A percentile compares a stretch with the other conserved stretches of the same genome.
phyloP scores from a whole-genome alignment of 306 rosid genomes.

The Quercus rubra region DNA sequence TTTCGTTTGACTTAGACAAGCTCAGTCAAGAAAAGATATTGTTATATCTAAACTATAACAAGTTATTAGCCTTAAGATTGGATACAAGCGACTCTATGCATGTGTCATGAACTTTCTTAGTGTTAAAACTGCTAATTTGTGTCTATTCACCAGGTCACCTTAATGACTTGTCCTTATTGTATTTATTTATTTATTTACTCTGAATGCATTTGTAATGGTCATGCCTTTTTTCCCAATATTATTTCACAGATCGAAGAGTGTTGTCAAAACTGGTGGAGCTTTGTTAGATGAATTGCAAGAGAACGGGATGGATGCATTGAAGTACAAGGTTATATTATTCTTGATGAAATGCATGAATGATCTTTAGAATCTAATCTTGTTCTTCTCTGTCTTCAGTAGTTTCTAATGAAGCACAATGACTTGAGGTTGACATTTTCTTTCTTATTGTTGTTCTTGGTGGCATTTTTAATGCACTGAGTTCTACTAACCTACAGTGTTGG shows the following conservation, averaged over 20 bases:
- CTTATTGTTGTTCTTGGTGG: neutral
- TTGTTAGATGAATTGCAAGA: slow-evolving; percentile 82
- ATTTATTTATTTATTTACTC: neutral
- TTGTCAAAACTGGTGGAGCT: slow-evolving; percentile 91
- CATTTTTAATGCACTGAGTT: neutral
- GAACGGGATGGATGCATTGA: slow-evolving; percentile 60
- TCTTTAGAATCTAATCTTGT: slow-evolving; percentile 88
- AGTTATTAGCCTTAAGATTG: neutral
- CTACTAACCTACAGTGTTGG: neutral
- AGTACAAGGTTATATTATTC: slow-evolving; percentile 74
- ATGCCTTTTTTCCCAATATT: neutral
- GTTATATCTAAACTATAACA: neutral
- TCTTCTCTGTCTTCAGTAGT: slow-evolving; percentile 81
- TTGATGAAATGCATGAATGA: slow-evolving; percentile 95
- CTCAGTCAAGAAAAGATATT: neutral
- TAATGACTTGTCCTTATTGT: neutral
- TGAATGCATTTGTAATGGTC: neutral
- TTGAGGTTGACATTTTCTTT: slow-evolving; percentile 54
- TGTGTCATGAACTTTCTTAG: too few species aligned
- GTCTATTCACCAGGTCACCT: neutral
- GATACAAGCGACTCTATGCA: too few species aligned
- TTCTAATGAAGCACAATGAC: slow-evolving; percentile 62
- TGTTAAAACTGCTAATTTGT: neutral
- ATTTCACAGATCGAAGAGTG: slow-evolving; percentile 51
- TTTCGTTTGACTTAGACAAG: neutral